Evolutionary conservation across 164 flowering plant genomes (phyloP), one percentile per base, ranked within the genome.

Genomic region (Nymphaea colorata): DNA sequence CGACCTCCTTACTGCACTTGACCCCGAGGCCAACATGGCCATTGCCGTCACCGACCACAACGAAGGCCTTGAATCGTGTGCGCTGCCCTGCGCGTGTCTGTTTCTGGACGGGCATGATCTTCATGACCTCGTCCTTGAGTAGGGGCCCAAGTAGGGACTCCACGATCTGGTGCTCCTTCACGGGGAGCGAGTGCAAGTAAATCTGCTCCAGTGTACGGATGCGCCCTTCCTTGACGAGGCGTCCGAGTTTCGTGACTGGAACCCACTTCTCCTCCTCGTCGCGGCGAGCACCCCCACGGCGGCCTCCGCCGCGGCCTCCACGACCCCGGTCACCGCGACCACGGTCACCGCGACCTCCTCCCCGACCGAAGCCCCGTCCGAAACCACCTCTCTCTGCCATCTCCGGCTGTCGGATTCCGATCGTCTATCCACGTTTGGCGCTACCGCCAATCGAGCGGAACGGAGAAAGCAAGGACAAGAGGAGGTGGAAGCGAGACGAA

Each of bases 11-110:
- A 44, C 82, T 73, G 70, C 93, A 90, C 82, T 90, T 90, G 10
- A 90, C 96, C 0, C 93, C 96, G 43, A 90, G 65, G 0, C 96
- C 96, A 5, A 90, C 96, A 72, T 90, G 96, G 0, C 96, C 96
- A 43, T 85, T 82, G 5, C 77, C 71, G 59, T 90, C 93, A 0
- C 96, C 93, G 57, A 87, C 91, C 61, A 90, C 96, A 0, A 90
- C 93, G 62, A 87, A 89, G 8, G 96, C 96, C 83, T 89, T 89
- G 81, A 90, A 87, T 62, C 96, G 47, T 43, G 96, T 89, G 6
- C 96, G 17, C 74, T 89, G 96, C 4, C 96, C 93, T 41, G 96
- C 96, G 0, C 96, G 78, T 6, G 96, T 89, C 73, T 89, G 93
- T 62, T 89, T 89, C 85, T 87, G 93, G 14, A 89, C 96, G 5